Evolutionary conservation across 2,329 filamentous ascomycete genomes (phyloP).

Genomic region (Colletotrichum cereale): DNA sequence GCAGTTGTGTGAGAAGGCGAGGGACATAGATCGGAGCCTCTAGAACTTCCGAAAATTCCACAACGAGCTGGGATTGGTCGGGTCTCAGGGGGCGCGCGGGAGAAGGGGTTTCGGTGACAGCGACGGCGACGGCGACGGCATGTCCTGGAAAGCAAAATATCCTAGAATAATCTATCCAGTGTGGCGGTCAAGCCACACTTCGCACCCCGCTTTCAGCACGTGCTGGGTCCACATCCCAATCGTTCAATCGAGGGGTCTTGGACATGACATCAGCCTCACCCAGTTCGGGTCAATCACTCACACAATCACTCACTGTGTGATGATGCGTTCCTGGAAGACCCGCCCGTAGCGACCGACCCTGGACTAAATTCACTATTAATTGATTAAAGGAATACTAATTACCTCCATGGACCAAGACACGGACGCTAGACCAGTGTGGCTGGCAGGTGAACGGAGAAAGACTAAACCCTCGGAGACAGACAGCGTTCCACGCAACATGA

Average conservation of each 20-base stretch:
- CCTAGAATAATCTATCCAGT: background rate
- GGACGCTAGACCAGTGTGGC: constrained; percentile 6
- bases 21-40: constrained; percentile 26
- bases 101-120: constrained; percentile 3
- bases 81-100: background rate
- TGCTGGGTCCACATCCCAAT: background rate
- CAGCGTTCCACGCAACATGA: background rate
- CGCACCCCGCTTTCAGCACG: background rate
- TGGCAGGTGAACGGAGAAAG: constrained; percentile 5
- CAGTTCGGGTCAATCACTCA: background rate
- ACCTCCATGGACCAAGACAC: background rate
- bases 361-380: background rate
- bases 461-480: background rate
- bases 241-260: constrained; percentile 8
- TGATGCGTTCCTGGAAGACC: constrained; percentile 1
- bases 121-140: background rate
- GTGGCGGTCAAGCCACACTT: constrained; percentile 12
- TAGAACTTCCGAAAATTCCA: constrained; percentile 26
- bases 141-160: background rate
- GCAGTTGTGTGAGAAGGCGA: constrained; percentile 1
- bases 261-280: background rate
- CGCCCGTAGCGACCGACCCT: constrained; percentile 1
- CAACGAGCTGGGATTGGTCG: constrained; percentile 24
- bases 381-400: background rate
- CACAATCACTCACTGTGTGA: background rate